Percentiles rank a stretch among this genome's conserved stretches.
Evolutionary conservation across 2,329 filamentous ascomycete species (phyloP).

Genomic region (Verticillium nonalfalfae): DNA sequence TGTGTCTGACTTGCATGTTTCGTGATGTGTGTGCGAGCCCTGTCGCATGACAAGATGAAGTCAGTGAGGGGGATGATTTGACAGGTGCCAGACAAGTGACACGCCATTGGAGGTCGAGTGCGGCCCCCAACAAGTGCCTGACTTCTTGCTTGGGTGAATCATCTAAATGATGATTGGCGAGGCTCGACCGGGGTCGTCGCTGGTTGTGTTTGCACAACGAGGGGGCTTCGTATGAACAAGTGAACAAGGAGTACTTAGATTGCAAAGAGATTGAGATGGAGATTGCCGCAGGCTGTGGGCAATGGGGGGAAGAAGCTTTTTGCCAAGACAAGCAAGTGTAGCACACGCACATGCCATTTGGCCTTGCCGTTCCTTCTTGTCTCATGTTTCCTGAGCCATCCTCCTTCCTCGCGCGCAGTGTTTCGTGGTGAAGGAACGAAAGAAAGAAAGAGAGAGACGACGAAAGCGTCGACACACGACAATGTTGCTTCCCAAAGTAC

Average conservation of each 20-base stretch:
- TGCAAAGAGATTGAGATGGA: background rate
- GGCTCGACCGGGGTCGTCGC: background rate
- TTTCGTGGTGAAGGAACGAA: background rate
- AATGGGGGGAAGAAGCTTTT: background rate
- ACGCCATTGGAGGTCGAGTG: background rate
- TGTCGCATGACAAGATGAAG: no score
- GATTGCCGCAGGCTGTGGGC: background rate
- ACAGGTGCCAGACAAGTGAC: background rate
- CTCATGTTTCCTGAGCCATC: background rate
- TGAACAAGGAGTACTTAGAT: background rate
- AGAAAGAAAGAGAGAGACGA: background rate
- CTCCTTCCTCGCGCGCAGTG: background rate
- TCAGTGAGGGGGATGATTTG: no score
- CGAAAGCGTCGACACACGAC: background rate
- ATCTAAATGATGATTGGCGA: background rate
- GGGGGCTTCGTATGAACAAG: background rate
- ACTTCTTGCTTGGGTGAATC: background rate
- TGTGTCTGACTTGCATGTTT: background rate
- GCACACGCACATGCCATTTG: background rate
- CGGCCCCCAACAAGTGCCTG: background rate
- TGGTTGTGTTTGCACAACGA: no score
- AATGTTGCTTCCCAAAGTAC: constrained; percentile 9
- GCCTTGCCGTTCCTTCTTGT: background rate
- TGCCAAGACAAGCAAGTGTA: background rate
- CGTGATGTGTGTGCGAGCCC: no score